These are phyloP conservation scores for Cercospora sp. DNA, from an alignment of 2,329 filamentous ascomycete genomes.

Conservation along the genomic window DNA sequence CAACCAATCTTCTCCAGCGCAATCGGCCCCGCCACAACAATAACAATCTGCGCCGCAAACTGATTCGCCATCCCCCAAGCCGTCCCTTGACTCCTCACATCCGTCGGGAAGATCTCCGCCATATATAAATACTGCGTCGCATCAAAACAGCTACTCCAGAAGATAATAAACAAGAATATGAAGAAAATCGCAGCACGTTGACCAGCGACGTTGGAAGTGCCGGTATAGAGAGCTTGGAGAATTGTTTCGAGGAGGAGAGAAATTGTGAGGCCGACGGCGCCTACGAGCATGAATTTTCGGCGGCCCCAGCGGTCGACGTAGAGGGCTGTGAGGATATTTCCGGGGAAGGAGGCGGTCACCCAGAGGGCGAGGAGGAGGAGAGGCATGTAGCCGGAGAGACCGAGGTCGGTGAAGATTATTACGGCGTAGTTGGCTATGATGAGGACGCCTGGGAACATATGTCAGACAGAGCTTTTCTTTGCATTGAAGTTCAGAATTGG, in stretches of 20 bases:
- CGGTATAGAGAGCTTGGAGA: constrained; percentile 41
- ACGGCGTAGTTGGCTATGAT: constrained; percentile 44
- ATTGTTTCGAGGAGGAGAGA: constrained; percentile 48
- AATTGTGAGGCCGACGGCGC: constrained; percentile 45
- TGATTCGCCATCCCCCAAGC: constrained; percentile 41
- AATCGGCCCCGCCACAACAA: constrained; percentile 41
- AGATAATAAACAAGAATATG: constrained; percentile 47
- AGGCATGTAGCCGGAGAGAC: constrained; percentile 42
- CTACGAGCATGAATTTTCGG: constrained; percentile 47
- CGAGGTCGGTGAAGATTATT: constrained; percentile 43
- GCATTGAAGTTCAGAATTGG: no score
- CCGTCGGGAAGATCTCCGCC: constrained; percentile 49
- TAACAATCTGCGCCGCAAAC: constrained; percentile 42
- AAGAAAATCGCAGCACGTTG: constrained; percentile 48
- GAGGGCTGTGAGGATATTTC: constrained; percentile 47
- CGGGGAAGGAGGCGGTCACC: constrained; percentile 42
- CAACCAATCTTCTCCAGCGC: constrained; percentile 43
- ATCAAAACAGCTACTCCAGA: constrained; percentile 44
- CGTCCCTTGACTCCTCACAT: constrained; percentile 42
- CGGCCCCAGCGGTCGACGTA: constrained; percentile 47
- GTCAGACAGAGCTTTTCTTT: no score
- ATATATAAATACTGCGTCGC: constrained; percentile 48
- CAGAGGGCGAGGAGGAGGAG: constrained; percentile 48
- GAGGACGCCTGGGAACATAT: constrained; percentile 5
- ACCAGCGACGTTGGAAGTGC: constrained; percentile 37